Evolutionary conservation across 2,329 filamentous ascomycete genomes (phyloP), one percentile per base, ranked within the genome.

Genomic region (Fusarium sp.): DNA sequence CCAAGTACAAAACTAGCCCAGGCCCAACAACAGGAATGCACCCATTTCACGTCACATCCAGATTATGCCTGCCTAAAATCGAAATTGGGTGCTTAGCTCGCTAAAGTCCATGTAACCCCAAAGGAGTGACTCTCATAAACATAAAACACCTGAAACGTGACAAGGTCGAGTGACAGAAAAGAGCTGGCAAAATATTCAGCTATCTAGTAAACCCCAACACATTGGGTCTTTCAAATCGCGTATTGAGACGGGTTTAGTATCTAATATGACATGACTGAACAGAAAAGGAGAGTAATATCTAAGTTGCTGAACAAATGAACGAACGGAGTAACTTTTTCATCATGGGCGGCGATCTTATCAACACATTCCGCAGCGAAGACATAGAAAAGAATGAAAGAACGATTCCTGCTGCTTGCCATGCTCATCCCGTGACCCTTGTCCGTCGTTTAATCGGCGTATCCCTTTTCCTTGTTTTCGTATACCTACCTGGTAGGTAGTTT

Each of bases 271-370:
- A 41, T 39, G 21, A 29, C 9, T 27, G 39, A 48, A 45, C 21
- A 57, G 25, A 61, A 48, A 49, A 65, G 33, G 43, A 49, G 55
- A 66, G 66, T 63, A 46, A 52, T 63, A 68, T 69, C 66, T 68
- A 68, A n/a, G 27, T 39, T 58, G 33, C 29, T 25, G 21, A 37
- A 39, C 45, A 53, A 23, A 51, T 21, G 43, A 17, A 17, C 36
- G 43, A 17, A 17, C 36, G 21, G 23, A 36, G 27, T n/a, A 53
- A 51, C 35, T 29, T 31, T 40, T n/a, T 17, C 43, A 41, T 43
- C 33, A 33, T 43, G 29, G 31, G 11, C 18, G 21, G 8, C 21
- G 20, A 10, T 33, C 46, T 36, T 35, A 41, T 33, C 20, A 27
- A 21, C n/a, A 50, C 18, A n/a, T 17, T 23, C 31, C 13, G 18